Conservation (phyloP, 768 basidiomycete species). For the Lyophyllum atratum region DNA sequence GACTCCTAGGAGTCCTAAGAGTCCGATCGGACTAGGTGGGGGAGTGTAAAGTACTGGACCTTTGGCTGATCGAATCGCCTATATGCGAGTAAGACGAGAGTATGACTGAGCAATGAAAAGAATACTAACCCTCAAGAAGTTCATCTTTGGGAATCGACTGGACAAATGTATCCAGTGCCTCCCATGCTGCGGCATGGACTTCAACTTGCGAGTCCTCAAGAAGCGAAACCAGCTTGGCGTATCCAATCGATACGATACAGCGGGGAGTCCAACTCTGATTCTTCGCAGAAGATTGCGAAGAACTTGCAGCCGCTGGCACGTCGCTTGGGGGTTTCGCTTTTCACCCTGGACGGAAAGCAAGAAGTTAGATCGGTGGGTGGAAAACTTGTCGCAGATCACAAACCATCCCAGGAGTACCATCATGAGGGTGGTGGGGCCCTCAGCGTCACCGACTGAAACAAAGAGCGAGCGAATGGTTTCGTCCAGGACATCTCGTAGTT, state of each 20-base stretch:
- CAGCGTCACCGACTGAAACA: constrained; percentile 77
- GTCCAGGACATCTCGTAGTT: constrained; percentile 67
- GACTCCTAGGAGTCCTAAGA: too few species aligned
- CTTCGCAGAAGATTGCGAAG: constrained; percentile 83
- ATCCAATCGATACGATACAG: constrained; percentile 95
- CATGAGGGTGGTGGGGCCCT: constrained; percentile 91
- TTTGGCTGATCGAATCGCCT: constrained; percentile 81
- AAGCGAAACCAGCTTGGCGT: constrained; percentile 78
- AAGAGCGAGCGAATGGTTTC: constrained; percentile 78
- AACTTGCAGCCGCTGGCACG: constrained; percentile 79
- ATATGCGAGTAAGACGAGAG: constrained; percentile 1
- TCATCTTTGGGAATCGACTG: constrained; percentile 93
- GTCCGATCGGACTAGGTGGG: too few species aligned
- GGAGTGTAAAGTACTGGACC: too few species aligned
- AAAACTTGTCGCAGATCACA: constrained; percentile 26
- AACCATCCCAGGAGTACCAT: constrained; percentile 87
- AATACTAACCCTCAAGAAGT: constrained; percentile 69
- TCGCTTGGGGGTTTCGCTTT: constrained; percentile 66
- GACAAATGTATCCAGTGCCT: constrained; percentile 82
- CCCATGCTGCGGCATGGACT: constrained; percentile 83
- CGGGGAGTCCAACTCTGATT: constrained; percentile 76
- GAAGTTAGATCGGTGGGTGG: background rate
- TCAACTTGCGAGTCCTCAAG: constrained; percentile 76
- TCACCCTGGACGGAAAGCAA: constrained; percentile 67
- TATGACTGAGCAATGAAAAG: background rate